Conservation (phyloP, 2,329 filamentous ascomycete species). For the Talaromyces rugulosus region DNA sequence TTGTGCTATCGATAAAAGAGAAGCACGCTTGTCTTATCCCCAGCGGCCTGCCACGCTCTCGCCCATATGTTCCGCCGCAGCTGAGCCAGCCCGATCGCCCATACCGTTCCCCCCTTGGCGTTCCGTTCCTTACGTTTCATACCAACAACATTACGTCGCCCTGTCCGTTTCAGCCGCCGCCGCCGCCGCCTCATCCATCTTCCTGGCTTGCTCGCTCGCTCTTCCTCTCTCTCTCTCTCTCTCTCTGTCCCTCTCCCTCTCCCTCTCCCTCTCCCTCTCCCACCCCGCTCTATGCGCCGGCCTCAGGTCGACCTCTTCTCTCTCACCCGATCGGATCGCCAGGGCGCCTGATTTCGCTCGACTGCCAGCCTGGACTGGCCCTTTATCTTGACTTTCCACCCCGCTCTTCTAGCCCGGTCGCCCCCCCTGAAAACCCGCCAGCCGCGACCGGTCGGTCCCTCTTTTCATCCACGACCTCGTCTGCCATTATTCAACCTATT, state of each 20-base stretch:
- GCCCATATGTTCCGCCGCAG: slow-evolving; percentile 3
- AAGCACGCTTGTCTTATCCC: background rate
- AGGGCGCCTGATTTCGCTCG: background rate
- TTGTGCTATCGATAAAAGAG: background rate
- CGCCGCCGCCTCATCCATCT: slow-evolving; percentile 12
- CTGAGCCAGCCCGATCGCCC: slow-evolving; percentile 10
- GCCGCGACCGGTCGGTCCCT: background rate
- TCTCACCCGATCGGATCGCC: background rate
- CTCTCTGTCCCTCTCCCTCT: slow-evolving; percentile 11
- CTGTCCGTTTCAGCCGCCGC: slow-evolving; percentile 11
- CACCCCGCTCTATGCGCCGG: background rate
- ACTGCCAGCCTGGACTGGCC: background rate
- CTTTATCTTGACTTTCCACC: background rate
- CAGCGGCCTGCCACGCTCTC: background rate
- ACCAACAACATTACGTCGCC: slow-evolving; percentile 4
- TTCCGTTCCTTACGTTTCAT: slow-evolving; percentile 13
- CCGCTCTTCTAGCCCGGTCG: background rate
- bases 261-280: slow-evolving; percentile 14
- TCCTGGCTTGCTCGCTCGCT: slow-evolving; percentile 12
- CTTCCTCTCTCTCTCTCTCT: slow-evolving; percentile 10
- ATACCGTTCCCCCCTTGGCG: slow-evolving; percentile 13
- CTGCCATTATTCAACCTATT: background rate
- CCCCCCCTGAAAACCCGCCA: background rate
- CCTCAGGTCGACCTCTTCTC: background rate
- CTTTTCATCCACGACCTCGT: background rate